Percentiles rank a stretch among this genome's conserved stretches.
Evolutionary conservation across 2,329 filamentous ascomycete genomes (phyloP).

Genomic region (Botrytis tulipae): DNA sequence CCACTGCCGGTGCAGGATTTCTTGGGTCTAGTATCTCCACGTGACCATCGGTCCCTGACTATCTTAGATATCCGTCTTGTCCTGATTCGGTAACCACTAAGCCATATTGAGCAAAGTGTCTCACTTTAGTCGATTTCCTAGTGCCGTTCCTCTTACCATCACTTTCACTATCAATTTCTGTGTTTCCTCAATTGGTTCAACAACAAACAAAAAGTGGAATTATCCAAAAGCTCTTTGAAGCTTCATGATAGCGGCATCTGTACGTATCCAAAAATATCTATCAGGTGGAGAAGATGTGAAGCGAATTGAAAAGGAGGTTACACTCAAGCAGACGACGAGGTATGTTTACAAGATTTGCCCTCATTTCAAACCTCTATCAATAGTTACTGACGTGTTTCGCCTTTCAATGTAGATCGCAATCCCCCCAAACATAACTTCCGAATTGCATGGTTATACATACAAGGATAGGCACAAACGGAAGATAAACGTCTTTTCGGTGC

Average conservation of each 20-base stretch:
- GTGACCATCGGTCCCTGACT: background rate
- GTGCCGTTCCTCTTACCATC: background rate
- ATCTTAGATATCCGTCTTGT: background rate
- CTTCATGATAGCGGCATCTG: background rate
- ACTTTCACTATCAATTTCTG: background rate
- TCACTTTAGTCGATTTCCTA: background rate
- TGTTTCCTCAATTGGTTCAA: conserved; percentile 1
- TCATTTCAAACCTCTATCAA: conserved; percentile 7
- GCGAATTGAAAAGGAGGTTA: conserved; percentile 4
- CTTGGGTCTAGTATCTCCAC: background rate
- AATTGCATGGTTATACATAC: conserved; percentile 9
- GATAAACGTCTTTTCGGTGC: conserved; percentile 4
- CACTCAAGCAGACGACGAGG: background rate
- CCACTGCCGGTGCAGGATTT: conserved; percentile 1
- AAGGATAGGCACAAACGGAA: conserved; percentile 4
- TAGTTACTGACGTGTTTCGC: conserved; percentile 7
- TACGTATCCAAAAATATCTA: conserved; percentile 3
- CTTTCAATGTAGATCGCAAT: conserved; percentile 9
- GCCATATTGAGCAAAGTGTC: background rate
- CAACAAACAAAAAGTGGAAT: conserved; percentile 5
- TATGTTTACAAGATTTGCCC: background rate
- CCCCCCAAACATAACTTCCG: conserved; percentile 13
- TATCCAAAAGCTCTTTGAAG: background rate
- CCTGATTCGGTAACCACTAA: background rate
- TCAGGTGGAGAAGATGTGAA: background rate